These are phyloP conservation scores for Spongiforma sp. DNA, from an alignment of 1,284 basidiomycete species.

Conservation along the genomic window DNA sequence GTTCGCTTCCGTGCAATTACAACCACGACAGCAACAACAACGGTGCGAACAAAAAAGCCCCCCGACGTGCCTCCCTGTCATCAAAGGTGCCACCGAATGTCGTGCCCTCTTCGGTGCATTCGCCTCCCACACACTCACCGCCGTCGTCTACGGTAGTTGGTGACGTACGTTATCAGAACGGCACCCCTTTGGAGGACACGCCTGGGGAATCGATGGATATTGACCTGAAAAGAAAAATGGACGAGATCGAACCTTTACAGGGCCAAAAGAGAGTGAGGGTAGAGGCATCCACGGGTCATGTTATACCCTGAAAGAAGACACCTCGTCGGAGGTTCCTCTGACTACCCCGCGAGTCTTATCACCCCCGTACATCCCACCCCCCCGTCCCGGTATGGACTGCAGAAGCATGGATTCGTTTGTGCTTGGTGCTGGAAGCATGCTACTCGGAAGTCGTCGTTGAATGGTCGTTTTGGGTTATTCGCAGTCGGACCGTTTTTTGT, in stretches of 20 bases:
- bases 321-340: slow-evolving; percentile 28
- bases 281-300: slow-evolving; percentile 32
- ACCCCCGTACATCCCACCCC: slow-evolving; percentile 27
- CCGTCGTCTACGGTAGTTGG: slow-evolving; percentile 45
- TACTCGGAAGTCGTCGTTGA: slow-evolving; percentile 35
- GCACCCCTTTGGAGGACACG: slow-evolving; percentile 33
- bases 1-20: slow-evolving; percentile 76
- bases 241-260: slow-evolving; percentile 38
- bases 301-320: slow-evolving; percentile 38
- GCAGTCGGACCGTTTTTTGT: slow-evolving; percentile 41
- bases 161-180: slow-evolving; percentile 38
- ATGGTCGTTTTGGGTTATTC: slow-evolving; percentile 40
- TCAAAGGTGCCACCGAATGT: slow-evolving; percentile 46
- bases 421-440: slow-evolving; percentile 35
- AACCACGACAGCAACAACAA: slow-evolving; percentile 61
- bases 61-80: slow-evolving; percentile 51
- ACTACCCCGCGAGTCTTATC: slow-evolving; percentile 29
- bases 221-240: slow-evolving; percentile 44
- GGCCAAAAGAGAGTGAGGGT: slow-evolving; percentile 46
- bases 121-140: slow-evolving; percentile 55
- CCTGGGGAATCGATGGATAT: slow-evolving; percentile 34
- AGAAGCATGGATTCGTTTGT: slow-evolving; percentile 34
- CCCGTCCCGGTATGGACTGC: slow-evolving; percentile 37
- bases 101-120: slow-evolving; percentile 51
- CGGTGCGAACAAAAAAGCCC: slow-evolving; percentile 51